Conservation (phyloP, 768 basidiomycete genomes). For the Termitomyces sp. region DNA sequence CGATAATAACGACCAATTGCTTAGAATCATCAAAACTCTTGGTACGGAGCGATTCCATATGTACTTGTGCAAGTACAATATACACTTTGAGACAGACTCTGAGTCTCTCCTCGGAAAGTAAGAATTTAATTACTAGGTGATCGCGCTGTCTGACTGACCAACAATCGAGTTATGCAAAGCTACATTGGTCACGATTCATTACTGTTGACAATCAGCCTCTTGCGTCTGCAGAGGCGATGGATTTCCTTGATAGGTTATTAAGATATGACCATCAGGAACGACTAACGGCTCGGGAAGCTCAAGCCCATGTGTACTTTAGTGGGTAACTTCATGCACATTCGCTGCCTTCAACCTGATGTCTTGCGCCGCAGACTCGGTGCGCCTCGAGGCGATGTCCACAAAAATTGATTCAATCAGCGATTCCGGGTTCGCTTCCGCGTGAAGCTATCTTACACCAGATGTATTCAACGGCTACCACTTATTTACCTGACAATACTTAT, state of each 20-base stretch:
- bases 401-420: conserved; percentile 42
- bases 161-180: conserved; percentile 43
- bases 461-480: background rate
- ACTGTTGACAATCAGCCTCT: conserved; percentile 52
- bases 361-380: conserved; percentile 35
- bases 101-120: conserved; percentile 49
- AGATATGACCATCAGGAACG: conserved; percentile 67
- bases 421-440: conserved; percentile 41
- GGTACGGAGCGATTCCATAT: conserved; percentile 61
- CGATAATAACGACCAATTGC: conserved; percentile 69
- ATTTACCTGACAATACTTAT: conserved; percentile 8
- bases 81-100: conserved; percentile 59
- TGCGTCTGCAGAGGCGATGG: conserved; percentile 57
- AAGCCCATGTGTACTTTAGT: conserved; percentile 65
- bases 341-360: conserved; percentile 6
- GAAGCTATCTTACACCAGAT: conserved; percentile 6
- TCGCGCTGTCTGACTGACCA: background rate
- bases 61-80: conserved; percentile 55
- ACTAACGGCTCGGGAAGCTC: conserved; percentile 61
- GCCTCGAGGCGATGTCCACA: conserved; percentile 37
- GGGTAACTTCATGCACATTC: conserved; percentile 14
- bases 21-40: conserved; percentile 62
- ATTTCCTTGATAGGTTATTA: conserved; percentile 61
- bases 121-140: conserved; percentile 9
- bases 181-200: conserved; percentile 61